phyloP scores from a whole-genome alignment of 177 flowering plant genomes.

The Vitis hybrid region DNA sequence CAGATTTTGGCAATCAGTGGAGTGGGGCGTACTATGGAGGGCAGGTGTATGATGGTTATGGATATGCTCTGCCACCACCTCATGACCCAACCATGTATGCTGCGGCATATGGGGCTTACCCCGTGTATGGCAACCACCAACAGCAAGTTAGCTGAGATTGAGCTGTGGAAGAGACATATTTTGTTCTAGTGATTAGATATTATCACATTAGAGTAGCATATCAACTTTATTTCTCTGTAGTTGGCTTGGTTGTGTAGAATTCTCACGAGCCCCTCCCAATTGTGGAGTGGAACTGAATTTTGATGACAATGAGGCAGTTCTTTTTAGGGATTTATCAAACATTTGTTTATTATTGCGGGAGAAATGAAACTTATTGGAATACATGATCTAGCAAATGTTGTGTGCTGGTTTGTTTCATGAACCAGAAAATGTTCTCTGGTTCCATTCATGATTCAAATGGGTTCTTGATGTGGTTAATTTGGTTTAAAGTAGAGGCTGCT shows the following conservation, averaged over 20 bases:
- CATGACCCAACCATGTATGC: constrained; percentile 84
- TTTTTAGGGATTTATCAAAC: constrained; percentile 28
- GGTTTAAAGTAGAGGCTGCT: background rate
- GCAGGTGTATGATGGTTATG: constrained; percentile 76
- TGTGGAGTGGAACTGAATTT: constrained; percentile 58
- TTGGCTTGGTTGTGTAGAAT: constrained; percentile 29
- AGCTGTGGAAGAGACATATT: background rate
- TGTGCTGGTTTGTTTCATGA: background rate
- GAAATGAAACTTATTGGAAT: constrained; percentile 28
- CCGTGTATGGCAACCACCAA: constrained; percentile 78
- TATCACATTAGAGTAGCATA: constrained; percentile 11
- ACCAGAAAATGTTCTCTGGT: background rate
- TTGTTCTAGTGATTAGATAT: constrained; percentile 7
- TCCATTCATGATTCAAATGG: background rate
- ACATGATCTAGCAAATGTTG: constrained; percentile 8
- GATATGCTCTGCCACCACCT: constrained; percentile 61
- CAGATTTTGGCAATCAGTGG: constrained; percentile 77
- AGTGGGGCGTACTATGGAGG: constrained; percentile 77
- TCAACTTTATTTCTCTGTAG: constrained; percentile 15
- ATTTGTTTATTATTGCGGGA: constrained; percentile 28
- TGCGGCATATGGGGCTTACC: constrained; percentile 85
- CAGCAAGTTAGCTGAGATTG: constrained; percentile 85
- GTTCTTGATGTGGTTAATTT: background rate
- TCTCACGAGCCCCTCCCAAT: constrained; percentile 28
- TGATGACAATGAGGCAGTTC: constrained; percentile 29